A percentile compares a stretch with the other conserved stretches of the same genome.
phyloP scores from a whole-genome alignment of 2,329 filamentous ascomycete genomes.

The Pseudocercospora fuligena region DNA sequence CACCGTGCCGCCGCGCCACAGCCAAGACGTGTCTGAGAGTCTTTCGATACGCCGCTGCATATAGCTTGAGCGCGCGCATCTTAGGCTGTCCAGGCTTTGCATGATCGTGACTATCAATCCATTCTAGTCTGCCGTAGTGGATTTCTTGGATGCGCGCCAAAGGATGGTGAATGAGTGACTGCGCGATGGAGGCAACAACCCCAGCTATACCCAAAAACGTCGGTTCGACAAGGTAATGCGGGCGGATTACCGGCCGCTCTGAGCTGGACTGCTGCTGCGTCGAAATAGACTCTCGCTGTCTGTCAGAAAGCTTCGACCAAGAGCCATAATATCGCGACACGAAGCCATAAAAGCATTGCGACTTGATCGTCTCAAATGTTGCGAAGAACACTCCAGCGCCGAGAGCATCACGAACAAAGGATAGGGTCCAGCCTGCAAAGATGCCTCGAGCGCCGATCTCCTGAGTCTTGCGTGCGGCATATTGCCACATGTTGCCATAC shows the following conservation, averaged over 20 bases:
- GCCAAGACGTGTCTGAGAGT: conserved; percentile 65
- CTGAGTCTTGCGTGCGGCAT: conserved; percentile 67
- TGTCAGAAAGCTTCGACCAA: conserved; percentile 41
- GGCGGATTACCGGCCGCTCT: conserved; percentile 62
- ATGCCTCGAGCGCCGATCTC: conserved; percentile 74
- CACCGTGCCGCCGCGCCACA: conserved; percentile 63
- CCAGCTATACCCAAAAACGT: conserved; percentile 72
- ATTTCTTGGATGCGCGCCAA: conserved; percentile 72
- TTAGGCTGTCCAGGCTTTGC: conserved; percentile 46
- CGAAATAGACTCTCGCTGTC: conserved; percentile 39
- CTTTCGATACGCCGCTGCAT: conserved; percentile 73
- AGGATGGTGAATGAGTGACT: conserved; percentile 73
- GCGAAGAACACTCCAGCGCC: conserved; percentile 75
- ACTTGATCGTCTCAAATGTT: conserved; percentile 76
- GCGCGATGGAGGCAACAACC: conserved; percentile 68
- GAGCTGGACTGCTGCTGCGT: conserved; percentile 29
- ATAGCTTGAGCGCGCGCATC: conserved; percentile 64
- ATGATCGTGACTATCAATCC: conserved; percentile 64
- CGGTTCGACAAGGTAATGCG: conserved; percentile 77
- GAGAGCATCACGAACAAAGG: conserved; percentile 70
- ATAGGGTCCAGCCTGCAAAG: conserved; percentile 74
- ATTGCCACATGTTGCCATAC: conserved; percentile 70
- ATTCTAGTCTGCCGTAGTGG: conserved; percentile 74
- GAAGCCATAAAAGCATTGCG: conserved; percentile 73
- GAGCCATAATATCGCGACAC: conserved; percentile 71